Conservation (phyloP, 306 rosid genomes). For the Cercis canadensis region DNA sequence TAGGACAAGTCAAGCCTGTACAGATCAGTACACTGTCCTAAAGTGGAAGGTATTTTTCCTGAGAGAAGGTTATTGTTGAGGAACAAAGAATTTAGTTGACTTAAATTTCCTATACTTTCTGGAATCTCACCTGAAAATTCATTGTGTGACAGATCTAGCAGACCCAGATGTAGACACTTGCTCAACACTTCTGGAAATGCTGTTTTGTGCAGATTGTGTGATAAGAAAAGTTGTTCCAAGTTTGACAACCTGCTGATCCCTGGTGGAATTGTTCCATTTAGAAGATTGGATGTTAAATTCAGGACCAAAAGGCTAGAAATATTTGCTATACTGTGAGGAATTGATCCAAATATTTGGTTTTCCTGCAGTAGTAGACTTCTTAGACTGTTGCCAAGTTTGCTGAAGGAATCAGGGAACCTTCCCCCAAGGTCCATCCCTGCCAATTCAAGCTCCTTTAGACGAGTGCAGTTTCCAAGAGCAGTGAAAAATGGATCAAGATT, state of each 20-base stretch:
- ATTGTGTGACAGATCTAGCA: slow-evolving; percentile 66
- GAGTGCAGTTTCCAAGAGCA: slow-evolving; percentile 59
- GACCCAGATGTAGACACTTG: slow-evolving; percentile 51
- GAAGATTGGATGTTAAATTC: slow-evolving; percentile 64
- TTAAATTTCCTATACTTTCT: slow-evolving; percentile 54
- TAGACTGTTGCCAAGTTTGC: slow-evolving; percentile 38
- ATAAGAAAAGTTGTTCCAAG: slow-evolving; percentile 62
- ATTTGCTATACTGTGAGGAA: slow-evolving; percentile 58
- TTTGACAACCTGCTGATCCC: slow-evolving; percentile 43
- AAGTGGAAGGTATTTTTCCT: slow-evolving; percentile 60
- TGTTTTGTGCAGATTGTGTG: slow-evolving; percentile 55
- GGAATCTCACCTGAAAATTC: slow-evolving; percentile 62
- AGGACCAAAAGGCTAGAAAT: slow-evolving; percentile 51
- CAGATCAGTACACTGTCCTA: slow-evolving; percentile 56
- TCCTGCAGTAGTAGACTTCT: slow-evolving; percentile 49
- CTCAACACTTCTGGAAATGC: slow-evolving; percentile 52
- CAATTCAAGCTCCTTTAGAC: slow-evolving; percentile 64
- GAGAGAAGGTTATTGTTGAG: slow-evolving; percentile 72
- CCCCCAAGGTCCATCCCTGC: slow-evolving; percentile 76
- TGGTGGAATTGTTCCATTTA: slow-evolving; percentile 57
- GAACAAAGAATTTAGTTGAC: slow-evolving; percentile 48
- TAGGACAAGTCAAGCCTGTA: slow-evolving; percentile 71
- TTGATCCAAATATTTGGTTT: slow-evolving; percentile 65
- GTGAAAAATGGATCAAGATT: slow-evolving; percentile 64
- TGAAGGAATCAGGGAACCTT: slow-evolving; percentile 47